A percentile compares a stretch with the other conserved stretches of the same genome.
Evolutionary conservation across 352 stramenopile species (phyloP).

Genomic region (Pythium apleroticum): DNA sequence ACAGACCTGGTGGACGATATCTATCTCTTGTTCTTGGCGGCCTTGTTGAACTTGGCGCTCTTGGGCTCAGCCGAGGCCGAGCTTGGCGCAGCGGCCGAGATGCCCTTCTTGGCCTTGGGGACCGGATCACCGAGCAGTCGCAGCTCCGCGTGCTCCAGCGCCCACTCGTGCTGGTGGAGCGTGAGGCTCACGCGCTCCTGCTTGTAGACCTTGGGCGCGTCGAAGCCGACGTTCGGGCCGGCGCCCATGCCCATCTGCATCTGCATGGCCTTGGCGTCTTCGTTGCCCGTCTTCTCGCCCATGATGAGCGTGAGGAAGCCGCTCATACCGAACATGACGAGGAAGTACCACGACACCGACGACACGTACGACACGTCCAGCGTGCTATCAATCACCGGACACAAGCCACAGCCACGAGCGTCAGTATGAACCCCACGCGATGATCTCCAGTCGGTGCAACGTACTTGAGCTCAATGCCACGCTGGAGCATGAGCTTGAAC

Average conservation of each 20-base stretch:
- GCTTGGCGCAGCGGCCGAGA: constrained; percentile 10
- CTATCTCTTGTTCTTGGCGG: constrained; percentile 56
- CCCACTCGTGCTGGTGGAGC: constrained; percentile 82
- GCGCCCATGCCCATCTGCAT: constrained; percentile 93
- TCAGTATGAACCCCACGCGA: neutral
- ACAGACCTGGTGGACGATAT: constrained; percentile 61
- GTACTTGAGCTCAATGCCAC: constrained; percentile 94
- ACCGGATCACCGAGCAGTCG: constrained; percentile 78
- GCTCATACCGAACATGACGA: constrained; percentile 98
- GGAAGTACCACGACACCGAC: constrained; percentile 98
- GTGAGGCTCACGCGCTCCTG: constrained; percentile 83
- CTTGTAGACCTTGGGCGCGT: constrained; percentile 90
- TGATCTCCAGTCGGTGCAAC: neutral
- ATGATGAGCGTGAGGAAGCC: constrained; percentile 96
- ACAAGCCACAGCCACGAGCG: neutral
- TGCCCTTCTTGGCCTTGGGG: constrained; percentile 41
- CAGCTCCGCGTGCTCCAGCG: constrained; percentile 81
- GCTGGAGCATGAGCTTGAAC: constrained; percentile 98
- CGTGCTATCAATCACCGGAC: constrained; percentile 53
- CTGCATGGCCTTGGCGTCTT: constrained; percentile 90
- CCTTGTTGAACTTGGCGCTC: constrained; percentile 76
- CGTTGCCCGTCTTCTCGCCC: constrained; percentile 88
- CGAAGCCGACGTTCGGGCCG: constrained; percentile 84
- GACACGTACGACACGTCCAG: constrained; percentile 98
- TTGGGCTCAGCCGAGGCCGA: constrained; percentile 39